Percentiles rank a stretch among this genome's conserved stretches.
Evolutionary conservation across 2,329 filamentous ascomycete genomes (phyloP).

Genomic region (Emydomyces testavorans): DNA sequence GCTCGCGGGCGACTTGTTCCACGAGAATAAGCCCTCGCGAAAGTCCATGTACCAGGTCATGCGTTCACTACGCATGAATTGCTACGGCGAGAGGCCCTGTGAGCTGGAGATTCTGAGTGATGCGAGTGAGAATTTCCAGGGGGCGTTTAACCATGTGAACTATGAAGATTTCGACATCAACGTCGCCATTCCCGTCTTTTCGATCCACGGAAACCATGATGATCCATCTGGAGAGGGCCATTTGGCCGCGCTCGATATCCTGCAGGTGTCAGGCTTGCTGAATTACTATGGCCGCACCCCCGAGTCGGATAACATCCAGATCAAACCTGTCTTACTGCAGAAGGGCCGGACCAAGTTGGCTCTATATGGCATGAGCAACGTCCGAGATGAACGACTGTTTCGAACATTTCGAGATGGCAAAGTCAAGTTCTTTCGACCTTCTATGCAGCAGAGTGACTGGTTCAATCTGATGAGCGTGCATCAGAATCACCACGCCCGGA

Average conservation of each 20-base stretch:
- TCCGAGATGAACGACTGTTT: constrained; percentile 88
- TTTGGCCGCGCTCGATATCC: constrained; percentile 75
- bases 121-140: constrained; percentile 78
- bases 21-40: constrained; percentile 93
- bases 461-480: constrained; percentile 94
- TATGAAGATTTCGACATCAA: constrained; percentile 98
- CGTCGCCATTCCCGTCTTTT: constrained; percentile 91
- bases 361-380: constrained; percentile 87
- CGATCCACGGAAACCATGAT: constrained; percentile 96
- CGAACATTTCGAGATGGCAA: constrained; percentile 86
- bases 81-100: constrained; percentile 87
- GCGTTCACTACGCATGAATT: constrained; percentile 85
- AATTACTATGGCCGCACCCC: constrained; percentile 94
- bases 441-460: constrained; percentile 72
- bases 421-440: constrained; percentile 84
- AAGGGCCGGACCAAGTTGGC: constrained; percentile 90
- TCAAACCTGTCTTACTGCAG: constrained; percentile 84
- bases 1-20: constrained; percentile 87
- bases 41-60: constrained; percentile 97
- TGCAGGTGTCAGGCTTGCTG: constrained; percentile 80
- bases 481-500: constrained; percentile 90
- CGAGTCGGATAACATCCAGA: constrained; percentile 82
- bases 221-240: constrained; percentile 95
- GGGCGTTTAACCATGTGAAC: constrained; percentile 86
- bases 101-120: constrained; percentile 92